Base-by-base conservation (phyloP, 768 basidiomycete genomes). In the Leccinum subtestaceum region DNA sequence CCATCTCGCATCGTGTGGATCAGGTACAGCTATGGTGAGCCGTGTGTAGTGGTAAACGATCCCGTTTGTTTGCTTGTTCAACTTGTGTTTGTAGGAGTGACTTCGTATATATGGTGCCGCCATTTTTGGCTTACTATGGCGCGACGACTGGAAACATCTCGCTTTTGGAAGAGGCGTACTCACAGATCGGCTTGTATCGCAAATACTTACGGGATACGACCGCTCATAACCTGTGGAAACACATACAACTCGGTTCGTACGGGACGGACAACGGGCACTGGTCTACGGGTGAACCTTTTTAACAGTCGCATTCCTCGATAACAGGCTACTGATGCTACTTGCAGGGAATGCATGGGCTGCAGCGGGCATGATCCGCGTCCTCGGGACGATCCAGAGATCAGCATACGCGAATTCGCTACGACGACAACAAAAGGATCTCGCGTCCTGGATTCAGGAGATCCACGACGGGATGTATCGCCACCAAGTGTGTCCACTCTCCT, bases 281-380 rank as follows among this genome's bases (percentile, higher is more conserved):
- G 91, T 83, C 88, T 1, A 92, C 92, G 4, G 89, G 89, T 86
- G 50, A 52, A 13, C 1, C 10, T 47, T 13, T n/a, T 54, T 10
- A 29, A 29, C 29, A 29, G 1, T 13, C 11, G 17, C 12, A n/a
- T 51, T 12, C 8, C 32, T 38, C 2, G 11, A 6, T 19, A 43
- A 43, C n/a, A 11, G 10, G 10, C n/a, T 43, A 0, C n/a, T 43
- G n/a, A 43, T 43, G 9, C 10, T 32, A n/a, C 4, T 43, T 11
- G 4, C 52, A 89, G 93, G 93, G 0, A 94, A 95, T 57, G 93
- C 78, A 3, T 96, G 94, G 94, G 94, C 89, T 0, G 91, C 91
- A 0, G 88, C 85, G 17, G 93, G 94, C 1, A 93, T 93, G 81
- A 76, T 91, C 10, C 86, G 93, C 6, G 93, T 95, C 3, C 77